Conservation (phyloP, 2,329 filamentous ascomycete species). For the Pseudogymnoascus pannorum region DNA sequence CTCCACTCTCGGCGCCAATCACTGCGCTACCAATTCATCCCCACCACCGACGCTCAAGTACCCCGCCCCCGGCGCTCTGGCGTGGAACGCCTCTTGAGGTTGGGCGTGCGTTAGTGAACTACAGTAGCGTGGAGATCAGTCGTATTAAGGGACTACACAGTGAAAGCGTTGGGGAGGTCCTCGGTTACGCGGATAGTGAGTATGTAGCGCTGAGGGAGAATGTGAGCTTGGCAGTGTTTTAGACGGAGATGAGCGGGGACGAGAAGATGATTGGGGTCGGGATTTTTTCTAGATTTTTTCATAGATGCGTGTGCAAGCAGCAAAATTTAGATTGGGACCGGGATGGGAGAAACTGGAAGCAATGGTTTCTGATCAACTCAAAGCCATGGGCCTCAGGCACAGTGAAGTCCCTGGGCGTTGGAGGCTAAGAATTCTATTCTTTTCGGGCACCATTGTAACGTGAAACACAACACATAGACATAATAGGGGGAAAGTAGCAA, state of each 20-base stretch:
- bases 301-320: neutral
- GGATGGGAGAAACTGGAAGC: neutral
- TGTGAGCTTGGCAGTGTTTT: slow-evolving; percentile 60
- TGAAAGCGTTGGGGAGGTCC: slow-evolving; percentile 66
- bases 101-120: slow-evolving; percentile 85
- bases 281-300: neutral
- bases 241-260: neutral
- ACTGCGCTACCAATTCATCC: neutral
- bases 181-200: slow-evolving; percentile 92
- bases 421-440: neutral
- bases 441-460: neutral
- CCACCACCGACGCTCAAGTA: neutral
- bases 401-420: slow-evolving; percentile 2
- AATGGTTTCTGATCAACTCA: slow-evolving; percentile 4
- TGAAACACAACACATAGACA: neutral
- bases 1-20: slow-evolving; percentile 15
- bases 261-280: neutral
- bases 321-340: slow-evolving; percentile 2
- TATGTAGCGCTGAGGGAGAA: slow-evolving; percentile 88
- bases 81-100: slow-evolving; percentile 59
- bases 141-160: slow-evolving; percentile 81
- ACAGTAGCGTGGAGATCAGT: slow-evolving; percentile 75
- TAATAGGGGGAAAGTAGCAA: neutral
- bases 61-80: slow-evolving; percentile 35
- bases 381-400: neutral